Evolutionary conservation across 495 filamentous ascomycete genomes (phyloP).

Genomic region (Talaromyces borbonicus): DNA sequence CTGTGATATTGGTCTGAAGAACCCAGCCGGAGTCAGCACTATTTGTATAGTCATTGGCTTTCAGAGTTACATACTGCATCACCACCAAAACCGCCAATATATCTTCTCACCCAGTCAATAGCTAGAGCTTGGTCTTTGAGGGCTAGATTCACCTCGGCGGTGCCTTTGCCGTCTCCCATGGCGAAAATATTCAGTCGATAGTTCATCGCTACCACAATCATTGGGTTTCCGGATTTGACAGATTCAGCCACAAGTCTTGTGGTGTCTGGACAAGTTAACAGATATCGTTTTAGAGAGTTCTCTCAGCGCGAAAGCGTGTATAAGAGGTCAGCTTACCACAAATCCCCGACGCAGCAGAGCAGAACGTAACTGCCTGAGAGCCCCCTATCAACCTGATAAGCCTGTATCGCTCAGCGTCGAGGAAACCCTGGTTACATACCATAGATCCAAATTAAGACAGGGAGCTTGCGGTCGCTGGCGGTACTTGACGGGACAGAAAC

Average conservation of each 20-base stretch:
- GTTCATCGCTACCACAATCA: conserved; percentile 54
- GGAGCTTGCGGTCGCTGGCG: conserved; percentile 11
- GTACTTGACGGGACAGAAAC: conserved; percentile 24
- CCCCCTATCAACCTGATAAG: conserved; percentile 16
- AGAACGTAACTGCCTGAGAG: conserved; percentile 31
- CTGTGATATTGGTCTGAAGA: conserved; percentile 25
- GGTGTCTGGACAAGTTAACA: conserved; percentile 13
- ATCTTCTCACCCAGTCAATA: conserved; percentile 49
- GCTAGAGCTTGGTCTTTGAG: conserved; percentile 58
- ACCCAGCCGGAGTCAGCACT: no score
- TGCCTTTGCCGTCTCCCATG: conserved; percentile 41
- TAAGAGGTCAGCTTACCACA: conserved; percentile 17
- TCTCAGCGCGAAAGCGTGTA: no score
- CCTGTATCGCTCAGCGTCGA: background rate
- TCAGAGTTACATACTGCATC: conserved; percentile 33
- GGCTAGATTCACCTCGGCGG: conserved; percentile 41
- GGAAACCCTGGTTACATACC: conserved; percentile 13
- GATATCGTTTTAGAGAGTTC: background rate
- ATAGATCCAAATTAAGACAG: conserved; percentile 37
- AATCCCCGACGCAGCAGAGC: conserved; percentile 32
- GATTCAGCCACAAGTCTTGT: conserved; percentile 27
- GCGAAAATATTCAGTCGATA: conserved; percentile 59
- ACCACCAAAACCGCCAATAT: conserved; percentile 53
- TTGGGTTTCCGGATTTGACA: conserved; percentile 27
- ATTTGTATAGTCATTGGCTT: background rate